Conservation (phyloP, 1,284 basidiomycete species). For the Tetrapyrgos nigripes region DNA sequence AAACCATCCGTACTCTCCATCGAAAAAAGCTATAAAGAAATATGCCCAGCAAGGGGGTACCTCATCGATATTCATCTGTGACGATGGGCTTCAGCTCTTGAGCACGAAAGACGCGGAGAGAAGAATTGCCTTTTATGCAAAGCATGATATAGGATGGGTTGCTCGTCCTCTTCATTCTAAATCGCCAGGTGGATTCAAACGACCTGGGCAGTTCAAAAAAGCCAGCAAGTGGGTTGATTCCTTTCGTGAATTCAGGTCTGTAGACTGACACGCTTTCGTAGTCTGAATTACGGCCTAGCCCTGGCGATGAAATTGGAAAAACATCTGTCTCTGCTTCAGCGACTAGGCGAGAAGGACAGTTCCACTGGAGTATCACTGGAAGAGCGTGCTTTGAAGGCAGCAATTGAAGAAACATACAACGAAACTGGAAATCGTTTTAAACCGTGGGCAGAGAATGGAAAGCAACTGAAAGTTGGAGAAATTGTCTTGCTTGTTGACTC, state of each 20-base stretch:
- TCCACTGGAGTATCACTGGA: constrained; percentile 58
- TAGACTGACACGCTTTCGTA: constrained; percentile 18
- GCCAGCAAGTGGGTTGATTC: constrained; percentile 63
- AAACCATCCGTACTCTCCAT: constrained; percentile 82
- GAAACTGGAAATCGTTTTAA: constrained; percentile 59
- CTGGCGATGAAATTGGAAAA: constrained; percentile 78
- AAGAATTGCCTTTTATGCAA: constrained; percentile 80
- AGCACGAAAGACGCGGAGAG: constrained; percentile 64
- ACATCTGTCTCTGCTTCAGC: constrained; percentile 60
- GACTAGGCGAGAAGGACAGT: constrained; percentile 41
- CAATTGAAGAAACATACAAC: constrained; percentile 67
- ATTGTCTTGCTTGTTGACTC: constrained; percentile 81
- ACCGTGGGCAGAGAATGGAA: constrained; percentile 73
- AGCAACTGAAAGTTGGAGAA: constrained; percentile 67
- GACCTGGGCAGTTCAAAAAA: constrained; percentile 90
- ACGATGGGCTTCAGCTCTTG: constrained; percentile 78
- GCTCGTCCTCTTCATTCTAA: constrained; percentile 74
- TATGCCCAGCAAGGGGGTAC: constrained; percentile 85
- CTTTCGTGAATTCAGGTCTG: constrained; percentile 1
- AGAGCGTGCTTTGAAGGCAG: constrained; percentile 67
- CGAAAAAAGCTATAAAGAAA: constrained; percentile 88
- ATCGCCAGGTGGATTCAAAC: constrained; percentile 68
- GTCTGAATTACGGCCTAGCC: constrained; percentile 81
- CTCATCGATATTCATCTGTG: constrained; percentile 79
- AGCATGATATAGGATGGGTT: constrained; percentile 85